These are phyloP conservation scores for Nepenthes mirabilis DNA, from an alignment of 148 eudicot genomes.

Conservation along the genomic window DNA sequence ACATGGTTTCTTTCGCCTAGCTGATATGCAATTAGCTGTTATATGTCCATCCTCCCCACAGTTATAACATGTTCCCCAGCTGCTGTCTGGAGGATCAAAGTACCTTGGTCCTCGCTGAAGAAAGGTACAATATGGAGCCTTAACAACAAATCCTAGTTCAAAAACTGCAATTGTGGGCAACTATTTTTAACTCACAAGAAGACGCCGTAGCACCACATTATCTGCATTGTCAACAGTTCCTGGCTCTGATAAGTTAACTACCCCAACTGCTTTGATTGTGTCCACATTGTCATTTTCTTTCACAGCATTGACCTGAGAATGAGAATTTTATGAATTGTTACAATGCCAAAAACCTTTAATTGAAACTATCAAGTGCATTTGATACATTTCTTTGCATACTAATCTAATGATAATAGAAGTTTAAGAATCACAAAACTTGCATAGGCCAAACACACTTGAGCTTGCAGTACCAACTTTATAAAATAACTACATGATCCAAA, in stretches of 20 bases:
- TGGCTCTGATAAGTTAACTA: conserved; percentile 16
- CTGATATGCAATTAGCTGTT: conserved; percentile 51
- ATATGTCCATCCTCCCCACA: conserved; percentile 95
- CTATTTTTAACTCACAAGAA: conserved; percentile 82
- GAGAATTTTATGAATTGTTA: neutral
- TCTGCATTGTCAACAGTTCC: conserved; percentile 35
- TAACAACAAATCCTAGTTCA: conserved; percentile 10
- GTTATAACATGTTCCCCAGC: conserved; percentile 91
- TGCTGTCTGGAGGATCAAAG: conserved; percentile 86
- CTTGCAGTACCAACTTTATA: too few species aligned
- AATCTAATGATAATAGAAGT: too few species aligned
- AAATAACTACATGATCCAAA: too few species aligned
- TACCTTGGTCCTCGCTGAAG: conserved; percentile 93
- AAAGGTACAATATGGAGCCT: conserved; percentile 31
- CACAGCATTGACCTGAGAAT: conserved; percentile 19
- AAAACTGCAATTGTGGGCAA: conserved; percentile 21
- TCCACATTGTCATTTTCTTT: conserved; percentile 27
- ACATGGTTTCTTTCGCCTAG: conserved; percentile 83
- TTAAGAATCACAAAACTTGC: too few species aligned
- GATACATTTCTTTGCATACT: too few species aligned
- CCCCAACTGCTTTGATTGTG: conserved; percentile 14
- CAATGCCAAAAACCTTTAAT: too few species aligned
- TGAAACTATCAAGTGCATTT: too few species aligned
- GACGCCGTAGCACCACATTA: conserved; percentile 61
- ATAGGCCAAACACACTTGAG: too few species aligned